Evolutionary conservation across 768 basidiomycete genomes (phyloP).

Genomic region (Pulveroboletus sp.): DNA sequence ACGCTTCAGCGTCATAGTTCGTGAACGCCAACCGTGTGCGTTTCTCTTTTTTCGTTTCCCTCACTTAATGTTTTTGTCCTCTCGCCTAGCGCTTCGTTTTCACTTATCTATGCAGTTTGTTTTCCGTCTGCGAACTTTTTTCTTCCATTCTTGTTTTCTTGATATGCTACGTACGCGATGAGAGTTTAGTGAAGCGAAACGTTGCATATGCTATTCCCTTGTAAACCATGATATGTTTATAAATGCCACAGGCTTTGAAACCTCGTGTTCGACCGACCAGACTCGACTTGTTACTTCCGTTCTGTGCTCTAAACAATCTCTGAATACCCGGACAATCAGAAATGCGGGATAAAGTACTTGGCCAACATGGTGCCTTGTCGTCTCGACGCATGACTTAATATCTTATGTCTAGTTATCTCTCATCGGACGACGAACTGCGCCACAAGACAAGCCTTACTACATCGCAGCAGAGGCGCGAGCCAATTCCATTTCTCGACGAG

Average conservation of each 20-base stretch:
- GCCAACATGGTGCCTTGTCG: too few species aligned
- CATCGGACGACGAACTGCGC: too few species aligned
- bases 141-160: not conserved
- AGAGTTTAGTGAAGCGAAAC: slow-evolving; percentile 2
- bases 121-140: slow-evolving; percentile 1
- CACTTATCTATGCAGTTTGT: not conserved
- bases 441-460: too few species aligned
- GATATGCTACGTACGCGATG: slow-evolving; percentile 17
- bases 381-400: too few species aligned
- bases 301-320: too few species aligned
- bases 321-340: too few species aligned
- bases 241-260: slow-evolving; percentile 14
- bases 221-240: slow-evolving; percentile 21
- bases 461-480: too few species aligned
- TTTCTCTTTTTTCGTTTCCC: not conserved
- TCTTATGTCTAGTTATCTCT: too few species aligned
- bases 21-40: not conserved
- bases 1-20: not conserved
- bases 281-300: not conserved
- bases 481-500: too few species aligned
- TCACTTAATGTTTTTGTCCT: slow-evolving; percentile 6
- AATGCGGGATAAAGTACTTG: too few species aligned
- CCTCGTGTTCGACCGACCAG: not conserved
- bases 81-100: slow-evolving; percentile 10
- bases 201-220: slow-evolving; percentile 15